Base-by-base conservation (phyloP, 2,329 filamentous ascomycete species). In the Monilinia polystroma region DNA sequence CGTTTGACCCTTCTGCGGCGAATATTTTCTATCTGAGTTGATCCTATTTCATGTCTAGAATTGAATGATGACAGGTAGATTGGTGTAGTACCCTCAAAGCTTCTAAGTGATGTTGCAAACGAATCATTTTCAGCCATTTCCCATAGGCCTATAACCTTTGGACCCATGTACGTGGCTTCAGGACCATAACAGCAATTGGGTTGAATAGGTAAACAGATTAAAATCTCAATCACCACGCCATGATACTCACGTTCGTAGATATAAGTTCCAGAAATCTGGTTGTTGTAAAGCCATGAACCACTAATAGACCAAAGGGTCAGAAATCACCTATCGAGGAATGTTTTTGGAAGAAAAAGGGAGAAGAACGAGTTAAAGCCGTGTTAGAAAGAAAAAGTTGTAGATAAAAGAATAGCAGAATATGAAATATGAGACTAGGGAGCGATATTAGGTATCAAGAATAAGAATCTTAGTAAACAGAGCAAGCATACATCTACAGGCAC, bases 141-240 rank as follows among this genome's bases (percentile, higher is more conserved):
- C 56, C 41, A 47, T n/a, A n/a, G 6, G 1, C 56, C 56, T 32
- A 47, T 6, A 23, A 59, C 47, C 41, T 59, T 59, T 7, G 56
- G 56, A n/a, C 56, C 41, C 26, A 47, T 59, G 20, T 59, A 41
- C n/a, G 26, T 59, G 11, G 56, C 26, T n/a, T 59, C 45, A 32
- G 26, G 41, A 47, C 41, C 41, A 29, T 47, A 47, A 32, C 41
- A 35, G 18, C 12, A 35, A 51, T n/a, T 16, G 26, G 4, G 47
- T 47, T 8, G 16, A n/a, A 47, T 32, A 47, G 56, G 32, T 47
- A 5, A 47, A 2, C 3, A 26, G 11, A 5, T 11, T 35, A 3
- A 35, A 16, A 32, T 18, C 32, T 12, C 26, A 4, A 51, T 51
- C 10, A n/a, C n/a, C 2, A 45, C 45, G 16, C 32, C 4, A 10